Evolutionary conservation across 768 basidiomycete genomes (phyloP), one percentile per base, ranked within the genome.

Genomic region (Suillus cothurnatus): DNA sequence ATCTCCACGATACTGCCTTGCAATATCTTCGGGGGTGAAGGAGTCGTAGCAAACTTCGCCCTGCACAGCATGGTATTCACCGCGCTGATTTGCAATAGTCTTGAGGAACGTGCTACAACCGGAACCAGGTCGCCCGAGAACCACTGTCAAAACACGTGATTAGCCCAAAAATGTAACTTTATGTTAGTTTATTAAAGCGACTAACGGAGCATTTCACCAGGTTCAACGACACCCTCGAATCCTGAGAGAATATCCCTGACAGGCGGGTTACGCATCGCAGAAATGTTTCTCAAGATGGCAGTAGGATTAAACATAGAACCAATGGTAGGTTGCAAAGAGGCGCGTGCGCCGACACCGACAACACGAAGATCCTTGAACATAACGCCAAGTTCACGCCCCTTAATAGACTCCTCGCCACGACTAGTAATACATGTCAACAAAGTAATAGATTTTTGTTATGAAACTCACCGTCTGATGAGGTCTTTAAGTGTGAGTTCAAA

Each of bases 91-190:
- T 23, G 95, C 85, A 65, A 97, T 89, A 0, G 88, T 77, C 76
- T 93, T 94, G 26, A 97, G 82, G 79, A 97, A 94, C 0, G 95
- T 92, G 1, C 89, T 87, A 73, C 95, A 96, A 39, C 94, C 94
- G 6, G 92, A 84, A 1, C 90, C 91, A 5, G 94, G 94, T 62
- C 92, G 88, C 23, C 94, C 94, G 15, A 92, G 81, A 26, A 92
- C 92, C 7, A 94, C 58, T 59, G 28, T 14, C 19, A 12, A 38
- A 38, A 41, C 38, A 59, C 58, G 39, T 59, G 58, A 59, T 59
- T 14, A 59, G 17, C 38, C 6, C 32, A 3, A 21, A 55, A 32
- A 2, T 55, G 32, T 14, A 41, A 59, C 11, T 21, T 41, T 39
- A 31, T 39, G 39, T 59, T 41, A 59, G 6, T 41, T 31, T 2